Percentiles rank a stretch among this genome's conserved stretches.
Conservation (phyloP, 1,284 basidiomycete genomes). For the Cryptococcus floricola region DNA sequence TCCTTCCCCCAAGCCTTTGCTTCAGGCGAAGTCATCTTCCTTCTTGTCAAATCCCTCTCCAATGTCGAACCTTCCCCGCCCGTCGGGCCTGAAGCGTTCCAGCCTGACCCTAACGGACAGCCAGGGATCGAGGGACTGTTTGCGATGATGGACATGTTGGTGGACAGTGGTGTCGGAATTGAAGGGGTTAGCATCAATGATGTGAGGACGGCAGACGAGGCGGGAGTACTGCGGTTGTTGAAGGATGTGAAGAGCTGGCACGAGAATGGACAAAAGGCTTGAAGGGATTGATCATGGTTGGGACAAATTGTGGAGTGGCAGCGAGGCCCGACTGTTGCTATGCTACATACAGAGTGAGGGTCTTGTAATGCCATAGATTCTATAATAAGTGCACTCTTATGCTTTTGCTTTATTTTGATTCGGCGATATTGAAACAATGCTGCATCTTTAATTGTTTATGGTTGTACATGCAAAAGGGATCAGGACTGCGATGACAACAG, state of each 20-base stretch:
- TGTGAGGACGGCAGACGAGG: slow-evolving; percentile 69
- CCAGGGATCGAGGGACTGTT: slow-evolving; percentile 74
- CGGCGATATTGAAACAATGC: too few relatives aligned
- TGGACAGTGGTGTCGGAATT: slow-evolving; percentile 83
- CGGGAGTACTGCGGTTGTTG: slow-evolving; percentile 72
- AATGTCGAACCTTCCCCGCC: slow-evolving; percentile 39
- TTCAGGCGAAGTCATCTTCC: slow-evolving; percentile 49
- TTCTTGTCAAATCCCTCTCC: slow-evolving; percentile 47
- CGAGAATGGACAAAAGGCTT: slow-evolving; percentile 3
- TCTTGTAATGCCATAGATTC: too few relatives aligned
- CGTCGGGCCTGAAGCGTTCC: slow-evolving; percentile 39
- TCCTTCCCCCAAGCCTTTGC: slow-evolving; percentile 52
- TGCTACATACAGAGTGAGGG: too few relatives aligned
- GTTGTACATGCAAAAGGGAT: too few relatives aligned
- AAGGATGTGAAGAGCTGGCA: slow-evolving; percentile 56
- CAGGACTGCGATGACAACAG: too few relatives aligned
- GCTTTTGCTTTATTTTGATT: too few relatives aligned
- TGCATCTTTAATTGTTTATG: too few relatives aligned
- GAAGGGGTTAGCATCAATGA: slow-evolving; percentile 86
- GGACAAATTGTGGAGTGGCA: too few relatives aligned
- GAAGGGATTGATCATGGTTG: not conserved
- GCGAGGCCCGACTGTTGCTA: too few relatives aligned
- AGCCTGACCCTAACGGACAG: slow-evolving; percentile 35
- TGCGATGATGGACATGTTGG: slow-evolving; percentile 77
- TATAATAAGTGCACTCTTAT: too few relatives aligned